Evolutionary conservation across 78 protist genomes (phyloP).

Genomic region (Dictyostelium firmibasis): DNA sequence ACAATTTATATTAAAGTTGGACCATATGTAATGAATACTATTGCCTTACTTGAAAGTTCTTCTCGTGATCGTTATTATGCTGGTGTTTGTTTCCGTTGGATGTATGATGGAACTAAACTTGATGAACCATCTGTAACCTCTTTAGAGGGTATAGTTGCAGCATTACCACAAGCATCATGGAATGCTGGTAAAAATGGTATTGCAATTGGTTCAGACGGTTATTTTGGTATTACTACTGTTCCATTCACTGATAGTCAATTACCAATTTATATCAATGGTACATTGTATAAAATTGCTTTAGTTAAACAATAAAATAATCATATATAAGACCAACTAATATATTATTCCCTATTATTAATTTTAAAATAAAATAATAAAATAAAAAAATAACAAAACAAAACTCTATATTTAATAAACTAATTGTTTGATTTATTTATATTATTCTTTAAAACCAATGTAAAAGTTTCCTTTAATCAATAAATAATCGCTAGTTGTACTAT

Average conservation of each 20-base stretch:
- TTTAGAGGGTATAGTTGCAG: not conserved
- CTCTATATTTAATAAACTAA: too few species aligned
- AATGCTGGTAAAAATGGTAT: constrained; percentile 7
- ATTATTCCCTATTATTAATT: not conserved
- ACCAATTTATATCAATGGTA: not conserved
- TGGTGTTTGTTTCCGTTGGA: not conserved
- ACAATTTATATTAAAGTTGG: not conserved
- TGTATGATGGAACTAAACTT: not conserved
- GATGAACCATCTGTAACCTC: not conserved
- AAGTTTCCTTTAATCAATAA: too few species aligned
- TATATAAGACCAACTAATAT: too few species aligned
- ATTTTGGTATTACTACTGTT: not conserved
- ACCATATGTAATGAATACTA: not conserved
- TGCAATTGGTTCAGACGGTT: not conserved
- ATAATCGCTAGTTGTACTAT: too few species aligned
- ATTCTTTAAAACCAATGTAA: too few species aligned
- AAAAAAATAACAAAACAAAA: too few species aligned
- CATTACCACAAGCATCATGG: not conserved
- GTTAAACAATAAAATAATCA: not conserved
- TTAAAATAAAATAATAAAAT: too few species aligned
- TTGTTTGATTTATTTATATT: too few species aligned
- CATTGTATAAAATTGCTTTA: not conserved
- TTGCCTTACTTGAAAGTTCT: not conserved
- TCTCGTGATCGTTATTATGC: not conserved
- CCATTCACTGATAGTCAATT: not conserved